phyloP scores from a whole-genome alignment of 192 early-diverging fungal genomes.

The Piromyces finnis region DNA sequence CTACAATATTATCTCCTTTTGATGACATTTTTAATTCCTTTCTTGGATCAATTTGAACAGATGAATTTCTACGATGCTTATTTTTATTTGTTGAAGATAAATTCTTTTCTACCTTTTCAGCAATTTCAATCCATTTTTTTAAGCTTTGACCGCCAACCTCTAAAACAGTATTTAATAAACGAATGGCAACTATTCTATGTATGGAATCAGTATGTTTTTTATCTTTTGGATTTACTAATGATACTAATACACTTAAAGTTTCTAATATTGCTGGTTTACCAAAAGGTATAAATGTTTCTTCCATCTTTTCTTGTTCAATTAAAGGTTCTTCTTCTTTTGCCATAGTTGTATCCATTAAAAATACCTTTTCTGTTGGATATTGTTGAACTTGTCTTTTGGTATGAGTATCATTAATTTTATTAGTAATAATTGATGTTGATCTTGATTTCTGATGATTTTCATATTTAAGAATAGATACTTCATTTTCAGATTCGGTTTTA shows the following conservation, averaged over 20 bases:
- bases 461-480: not conserved
- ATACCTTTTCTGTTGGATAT: not conserved
- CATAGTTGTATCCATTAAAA: not conserved
- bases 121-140: conserved; percentile 22
- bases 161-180: conserved; percentile 68
- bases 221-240: conserved; percentile 76
- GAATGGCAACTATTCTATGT: conserved; percentile 69
- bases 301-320: not conserved
- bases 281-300: conserved; percentile 29
- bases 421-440: not conserved
- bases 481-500: not conserved
- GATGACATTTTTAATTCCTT: not conserved
- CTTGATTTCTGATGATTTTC: not conserved
- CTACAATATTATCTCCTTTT: conserved; percentile 1
- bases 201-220: conserved; percentile 85
- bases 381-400: not conserved
- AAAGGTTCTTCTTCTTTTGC: not conserved
- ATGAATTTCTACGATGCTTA: not conserved
- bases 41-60: not conserved
- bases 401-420: not conserved
- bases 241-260: conserved; percentile 74
- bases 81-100: not conserved
- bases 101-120: conserved; percentile 1
- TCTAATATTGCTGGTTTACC: conserved; percentile 78
- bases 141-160: conserved; percentile 72